phyloP scores from a whole-genome alignment of 371 early-diverging fungal species.

The Haplosporangium sp. region DNA sequence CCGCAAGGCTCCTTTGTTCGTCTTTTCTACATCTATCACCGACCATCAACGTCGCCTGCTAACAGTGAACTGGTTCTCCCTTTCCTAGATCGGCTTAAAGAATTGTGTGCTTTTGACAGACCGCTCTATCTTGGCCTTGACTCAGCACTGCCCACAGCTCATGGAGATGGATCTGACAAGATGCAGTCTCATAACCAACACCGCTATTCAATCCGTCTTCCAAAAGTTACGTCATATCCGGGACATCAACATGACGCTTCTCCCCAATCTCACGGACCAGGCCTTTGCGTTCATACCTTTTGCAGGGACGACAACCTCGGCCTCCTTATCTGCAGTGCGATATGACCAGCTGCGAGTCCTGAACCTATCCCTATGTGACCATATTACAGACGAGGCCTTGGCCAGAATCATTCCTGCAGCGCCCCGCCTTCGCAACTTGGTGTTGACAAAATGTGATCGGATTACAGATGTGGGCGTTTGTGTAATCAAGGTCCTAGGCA shows the following conservation, averaged over 20 bases:
- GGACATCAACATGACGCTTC: slow-evolving; percentile 62
- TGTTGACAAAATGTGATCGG: slow-evolving; percentile 68
- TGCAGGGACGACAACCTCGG: not conserved
- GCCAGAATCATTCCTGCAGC: slow-evolving; percentile 62
- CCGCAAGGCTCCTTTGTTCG: too few relatives aligned
- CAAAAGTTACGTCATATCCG: slow-evolving; percentile 59
- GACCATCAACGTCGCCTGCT: too few relatives aligned
- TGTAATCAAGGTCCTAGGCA: slow-evolving; percentile 63
- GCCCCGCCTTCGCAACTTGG: slow-evolving; percentile 68
- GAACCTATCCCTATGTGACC: slow-evolving; percentile 63
- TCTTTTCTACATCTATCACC: too few relatives aligned
- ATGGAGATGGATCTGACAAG: slow-evolving; percentile 70
- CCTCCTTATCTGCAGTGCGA: slow-evolving; percentile 12
- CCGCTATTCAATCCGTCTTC: slow-evolving; percentile 60
- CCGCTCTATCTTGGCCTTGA: slow-evolving; percentile 62
- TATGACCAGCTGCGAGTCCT: slow-evolving; percentile 70
- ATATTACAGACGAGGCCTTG: slow-evolving; percentile 65
- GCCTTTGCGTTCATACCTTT: slow-evolving; percentile 56
- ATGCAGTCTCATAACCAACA: slow-evolving; percentile 63
- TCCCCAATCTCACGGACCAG: slow-evolving; percentile 58
- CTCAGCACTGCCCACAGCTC: slow-evolving; percentile 63
- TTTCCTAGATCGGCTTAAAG: slow-evolving; percentile 66
- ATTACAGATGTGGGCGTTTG: slow-evolving; percentile 64
- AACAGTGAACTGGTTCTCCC: too few relatives aligned
- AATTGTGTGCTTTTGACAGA: slow-evolving; percentile 67